A percentile compares a stretch with the other conserved stretches of the same genome.
These are phyloP conservation scores for Cladosporium sp. DNA, from an alignment of 2,329 filamentous ascomycete species.

Conservation along the genomic window DNA sequence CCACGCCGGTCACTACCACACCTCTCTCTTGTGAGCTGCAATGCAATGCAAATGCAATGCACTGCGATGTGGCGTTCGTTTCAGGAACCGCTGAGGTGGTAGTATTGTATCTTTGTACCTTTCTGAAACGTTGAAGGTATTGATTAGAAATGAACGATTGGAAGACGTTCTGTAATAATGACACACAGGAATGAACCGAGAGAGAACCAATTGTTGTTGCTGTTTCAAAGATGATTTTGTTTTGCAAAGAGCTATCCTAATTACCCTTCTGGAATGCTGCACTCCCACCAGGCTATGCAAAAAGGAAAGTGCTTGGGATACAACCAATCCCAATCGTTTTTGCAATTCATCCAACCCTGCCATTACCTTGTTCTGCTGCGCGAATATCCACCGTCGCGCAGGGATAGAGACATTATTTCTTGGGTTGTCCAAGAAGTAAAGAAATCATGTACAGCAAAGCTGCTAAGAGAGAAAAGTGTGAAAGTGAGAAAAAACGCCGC, in stretches of 20 bases:
- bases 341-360: not conserved
- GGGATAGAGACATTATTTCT: conserved; percentile 8
- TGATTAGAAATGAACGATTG: not conserved
- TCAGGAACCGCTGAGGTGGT: not conserved
- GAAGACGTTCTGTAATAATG: not conserved
- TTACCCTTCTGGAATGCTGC: conserved; percentile 12
- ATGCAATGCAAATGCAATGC: not conserved
- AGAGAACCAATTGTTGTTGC: not conserved
- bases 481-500: conserved; percentile 4
- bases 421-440: not conserved
- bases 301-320: not conserved
- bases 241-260: conserved; percentile 3
- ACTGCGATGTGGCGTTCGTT: not conserved
- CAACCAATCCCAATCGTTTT: not conserved
- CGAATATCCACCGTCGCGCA: not conserved
- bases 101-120: not conserved
- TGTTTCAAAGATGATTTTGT: conserved; percentile 7
- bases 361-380: conserved; percentile 14
- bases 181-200: not conserved
- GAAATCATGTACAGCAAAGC: conserved; percentile 18
- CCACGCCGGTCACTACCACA: not conserved
- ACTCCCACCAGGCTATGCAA: conserved; percentile 4
- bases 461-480: conserved; percentile 8
- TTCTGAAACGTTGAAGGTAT: not conserved
- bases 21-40: not conserved